Evolutionary conservation across 345 rosid genomes (phyloP), one percentile per base, ranked within the genome.

Genomic region (Dovyalis caffra): DNA sequence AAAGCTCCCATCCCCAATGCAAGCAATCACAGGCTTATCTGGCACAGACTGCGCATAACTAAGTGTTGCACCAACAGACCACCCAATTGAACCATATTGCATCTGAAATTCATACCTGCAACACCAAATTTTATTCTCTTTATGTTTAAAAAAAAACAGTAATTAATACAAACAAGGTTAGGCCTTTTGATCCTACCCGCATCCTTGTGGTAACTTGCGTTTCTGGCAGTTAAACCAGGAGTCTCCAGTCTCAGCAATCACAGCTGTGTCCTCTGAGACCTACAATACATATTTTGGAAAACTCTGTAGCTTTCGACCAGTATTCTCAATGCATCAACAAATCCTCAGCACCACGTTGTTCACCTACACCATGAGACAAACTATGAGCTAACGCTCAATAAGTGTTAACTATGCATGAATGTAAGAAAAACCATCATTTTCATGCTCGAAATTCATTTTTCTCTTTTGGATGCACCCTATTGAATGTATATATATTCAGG

Each of bases 171-270:
- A 32, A 23, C 40, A 60, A 64, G 28, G 8, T 16, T 12, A 8
- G 33, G 15, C 14, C 58, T 9, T 21, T 33, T 7, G 56, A 62
- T 25, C 18, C 84, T 76, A 82, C 85, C 84, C 82, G 14, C 84
- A 85, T 53, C 86, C 83, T 58, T 77, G 33, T 10, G 83, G 83
- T 66, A 82, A 68, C 64, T 80, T 70, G 49, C 82, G 80, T 49
- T 85, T 82, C 74, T 79, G 85, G 70, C 82, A 77, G 40, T 72
- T 74, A 64, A 79, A 80, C 84, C 83, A 85, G 20, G 83, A 85
- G 47, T 82, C 85, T 16, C 87, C 85, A 0, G 85, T 77, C 80
- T 85, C 85, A 18, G 85, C 84, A n/a, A 82, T 78, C 58, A 80
- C 77, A 2, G 87, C 77, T 0, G 81, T 81, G 63, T 78, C 68